Evolutionary conservation across 257 asterid species (phyloP).

Genomic region (Cynanchum wilfordii): DNA sequence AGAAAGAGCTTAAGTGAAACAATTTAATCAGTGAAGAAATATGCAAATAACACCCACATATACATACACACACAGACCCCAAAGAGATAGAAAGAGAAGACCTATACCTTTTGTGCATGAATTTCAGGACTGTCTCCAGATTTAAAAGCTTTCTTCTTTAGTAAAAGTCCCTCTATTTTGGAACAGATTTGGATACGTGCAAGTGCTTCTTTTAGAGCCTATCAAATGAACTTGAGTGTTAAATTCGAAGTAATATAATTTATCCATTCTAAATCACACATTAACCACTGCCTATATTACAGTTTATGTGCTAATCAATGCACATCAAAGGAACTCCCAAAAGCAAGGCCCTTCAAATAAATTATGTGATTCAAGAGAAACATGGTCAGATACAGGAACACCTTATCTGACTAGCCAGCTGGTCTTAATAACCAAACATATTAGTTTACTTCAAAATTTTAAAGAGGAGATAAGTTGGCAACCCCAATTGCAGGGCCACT

Average conservation of each 20-base stretch:
- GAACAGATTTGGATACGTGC: constrained; percentile 82
- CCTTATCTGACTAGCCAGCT: neutral
- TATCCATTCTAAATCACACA: neutral
- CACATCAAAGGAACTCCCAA: neutral
- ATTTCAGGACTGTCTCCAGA: constrained; percentile 74
- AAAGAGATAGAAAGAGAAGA: constrained; percentile 5
- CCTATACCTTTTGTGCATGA: constrained; percentile 78
- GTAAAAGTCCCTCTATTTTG: constrained; percentile 70
- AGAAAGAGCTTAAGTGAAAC: neutral
- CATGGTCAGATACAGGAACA: neutral
- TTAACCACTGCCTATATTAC: neutral
- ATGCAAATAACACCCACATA: too few relatives aligned
- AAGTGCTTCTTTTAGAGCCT: constrained; percentile 82
- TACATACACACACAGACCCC: neutral
- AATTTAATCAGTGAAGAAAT: neutral
- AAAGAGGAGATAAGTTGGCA: constrained; percentile 9
- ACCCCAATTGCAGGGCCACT: constrained; percentile 63
- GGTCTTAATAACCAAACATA: neutral
- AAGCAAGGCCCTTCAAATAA: too few relatives aligned
- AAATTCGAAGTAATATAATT: constrained; percentile 24
- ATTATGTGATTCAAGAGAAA: neutral
- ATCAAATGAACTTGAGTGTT: constrained; percentile 19
- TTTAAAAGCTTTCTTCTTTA: constrained; percentile 70
- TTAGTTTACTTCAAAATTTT: neutral
- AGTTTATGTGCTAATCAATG: neutral